Base-by-base conservation (phyloP, 306 rosid species). In the Pyrus betulifolia region DNA sequence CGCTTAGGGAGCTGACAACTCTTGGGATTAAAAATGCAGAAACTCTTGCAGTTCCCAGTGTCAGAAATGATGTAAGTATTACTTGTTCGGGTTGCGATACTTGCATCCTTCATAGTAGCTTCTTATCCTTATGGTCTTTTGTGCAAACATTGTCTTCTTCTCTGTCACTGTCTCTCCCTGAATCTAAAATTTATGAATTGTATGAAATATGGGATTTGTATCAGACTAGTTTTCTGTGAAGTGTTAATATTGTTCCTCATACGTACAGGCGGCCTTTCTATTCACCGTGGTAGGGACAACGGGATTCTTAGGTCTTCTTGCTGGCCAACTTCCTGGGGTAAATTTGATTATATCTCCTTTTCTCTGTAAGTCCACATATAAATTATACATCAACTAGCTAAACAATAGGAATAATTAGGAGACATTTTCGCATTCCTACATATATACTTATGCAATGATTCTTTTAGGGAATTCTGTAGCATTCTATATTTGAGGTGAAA, bases 251-350 rank as follows among this genome's bases (percentile, higher is more conserved):
- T n/a, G 72, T 44, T 81, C 80, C 68, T 85, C 69, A 45, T 80
- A 46, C 19, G 17, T 46, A 83, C 93, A 92, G 96, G 98, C 96
- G 46, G 97, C 97, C 84, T 95, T 95, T 82, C 97, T 95, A 60
- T 95, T 90, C 81, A 92, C 97, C n/a, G 97, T 95, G 82, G 98
- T 92, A 71, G 98, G 98, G 51, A 85, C 93, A 65, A 88, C 97
- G 8, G 93, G 98, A 76, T 89, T 92, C 86, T 84, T 92, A 33
- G 98, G 76, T 68, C 76, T 90, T 87, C 84, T 95, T 72, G 91
- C 97, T 57, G 97, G 97, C 72, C 98, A 92, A 80, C 96, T 92
- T 88, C 97, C 98, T 59, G 97, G 98, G 98, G 97, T 95, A 92
- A 83, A 35, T 77, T 68, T 57, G 33, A 79, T 23, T 65, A 49